These are phyloP conservation scores for Ophiosphaerella korrae DNA, from an alignment of 2,329 filamentous ascomycete species.

Conservation along the genomic window DNA sequence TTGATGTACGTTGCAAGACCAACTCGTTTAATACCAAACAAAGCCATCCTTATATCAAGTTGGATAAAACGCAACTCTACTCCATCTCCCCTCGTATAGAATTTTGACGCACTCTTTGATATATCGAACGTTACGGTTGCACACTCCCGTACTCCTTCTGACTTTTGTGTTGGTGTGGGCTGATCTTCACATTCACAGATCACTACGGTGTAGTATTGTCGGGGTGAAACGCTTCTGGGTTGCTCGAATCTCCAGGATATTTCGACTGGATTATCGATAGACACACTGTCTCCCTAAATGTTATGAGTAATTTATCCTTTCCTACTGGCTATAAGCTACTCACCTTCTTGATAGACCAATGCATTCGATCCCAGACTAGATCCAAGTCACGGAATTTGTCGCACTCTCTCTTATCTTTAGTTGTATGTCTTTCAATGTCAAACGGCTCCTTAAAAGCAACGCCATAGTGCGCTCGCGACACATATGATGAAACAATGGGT, in stretches of 20 bases:
- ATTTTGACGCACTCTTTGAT: not conserved
- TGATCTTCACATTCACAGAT: constrained; percentile 5
- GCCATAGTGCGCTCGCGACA: constrained; percentile 11
- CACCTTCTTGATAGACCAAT: constrained; percentile 11
- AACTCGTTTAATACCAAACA: too few relatives aligned
- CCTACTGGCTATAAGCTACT: not conserved
- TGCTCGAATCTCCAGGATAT: constrained; percentile 7
- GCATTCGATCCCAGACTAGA: constrained; percentile 10
- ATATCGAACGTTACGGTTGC: constrained; percentile 3
- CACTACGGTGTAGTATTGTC: not conserved
- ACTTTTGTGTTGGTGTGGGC: not conserved
- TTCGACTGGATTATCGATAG: constrained; percentile 4
- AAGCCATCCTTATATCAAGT: not conserved
- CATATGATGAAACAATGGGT: constrained; percentile 10
- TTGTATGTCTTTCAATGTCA: constrained; percentile 5
- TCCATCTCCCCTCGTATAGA: too few relatives aligned
- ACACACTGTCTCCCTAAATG: constrained; percentile 7
- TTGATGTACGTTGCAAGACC: too few relatives aligned
- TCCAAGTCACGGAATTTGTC: constrained; percentile 1
- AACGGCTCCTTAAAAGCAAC: constrained; percentile 8
- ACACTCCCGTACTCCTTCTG: constrained; percentile 4
- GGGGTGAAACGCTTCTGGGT: not conserved
- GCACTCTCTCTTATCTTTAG: constrained; percentile 4
- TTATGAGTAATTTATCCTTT: too few relatives aligned
- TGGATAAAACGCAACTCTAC: not conserved